Base-by-base conservation (phyloP, 2,329 filamentous ascomycete species). In the Aspergillus brunneoviolaceus region DNA sequence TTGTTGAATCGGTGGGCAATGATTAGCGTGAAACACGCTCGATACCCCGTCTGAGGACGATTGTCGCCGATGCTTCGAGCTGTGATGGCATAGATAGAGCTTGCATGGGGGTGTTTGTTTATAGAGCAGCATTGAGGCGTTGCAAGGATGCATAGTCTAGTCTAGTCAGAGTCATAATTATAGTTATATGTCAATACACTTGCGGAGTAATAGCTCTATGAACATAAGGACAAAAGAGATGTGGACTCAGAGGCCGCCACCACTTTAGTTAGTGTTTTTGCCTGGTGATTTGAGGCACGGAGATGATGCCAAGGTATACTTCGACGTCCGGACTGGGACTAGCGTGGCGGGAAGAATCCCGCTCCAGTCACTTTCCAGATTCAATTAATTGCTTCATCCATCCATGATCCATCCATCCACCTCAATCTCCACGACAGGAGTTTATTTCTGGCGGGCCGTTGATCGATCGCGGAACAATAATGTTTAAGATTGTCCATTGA, bases 21-120 rank as follows among this genome's bases (percentile, higher is more conserved):
- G 39, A 45, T 19, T 45, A 19, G 48, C 56, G 48, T 11, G n/a
- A 16, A 3, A 16, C 19, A 29, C 39, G n/a, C 31, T 35, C 31
- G 55, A 60, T 60, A 60, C 59, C 59, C 60, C 23, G 23, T 27
- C 27, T 25, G 23, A n/a, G 45, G 51, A 39, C 42, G 39, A 56
- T 48, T 31, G 19, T 54, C 51, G 51, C 51, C 39, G 39, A 19
- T 45, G 39, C 16, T 45, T 19, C 14, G 7, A 35, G 50, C 21
- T 19, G 16, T 6, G 35, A 12, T 50, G 53, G 53, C 29, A 12
- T 49, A 21, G 31, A 49, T 23, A 57, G 39, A 51, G 55, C 53
- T 48, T 51, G 58, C 58, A 60, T 60, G 39, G 48, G 39, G 35
- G 52, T 55, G 35, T 47, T 47, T 49, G 53, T 55, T 55, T 19